Percentiles rank a stretch among this genome's conserved stretches.
Conservation (phyloP, 371 early-diverging fungal genomes). For the Mucor mucedo region DNA sequence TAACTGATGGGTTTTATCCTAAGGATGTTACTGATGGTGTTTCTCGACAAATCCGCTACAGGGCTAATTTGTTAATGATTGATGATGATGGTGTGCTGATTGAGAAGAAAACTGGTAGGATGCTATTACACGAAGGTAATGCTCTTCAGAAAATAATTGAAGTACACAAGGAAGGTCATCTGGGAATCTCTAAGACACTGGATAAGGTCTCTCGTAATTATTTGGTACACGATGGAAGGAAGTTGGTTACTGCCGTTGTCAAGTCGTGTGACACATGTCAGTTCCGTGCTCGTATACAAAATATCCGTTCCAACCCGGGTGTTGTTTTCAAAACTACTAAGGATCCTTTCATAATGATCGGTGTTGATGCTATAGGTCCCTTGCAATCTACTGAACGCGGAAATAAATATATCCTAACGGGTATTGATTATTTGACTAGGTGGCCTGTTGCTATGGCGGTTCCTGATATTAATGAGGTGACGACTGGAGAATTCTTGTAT, state of each 20-base stretch:
- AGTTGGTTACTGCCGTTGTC: constrained; percentile 30
- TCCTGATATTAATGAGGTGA: no score
- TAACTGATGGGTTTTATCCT: constrained; percentile 6
- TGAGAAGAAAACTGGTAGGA: background rate
- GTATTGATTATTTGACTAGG: no score
- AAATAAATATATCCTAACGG: no score
- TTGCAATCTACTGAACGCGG: background rate
- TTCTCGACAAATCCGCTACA: constrained; percentile 4
- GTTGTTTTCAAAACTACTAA: background rate
- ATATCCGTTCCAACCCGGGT: constrained; percentile 5
- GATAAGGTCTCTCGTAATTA: background rate
- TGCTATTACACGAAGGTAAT: constrained; percentile 20
- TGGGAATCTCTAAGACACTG: constrained; percentile 1
- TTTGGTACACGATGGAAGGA: constrained; percentile 17
- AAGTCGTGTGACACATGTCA: constrained; percentile 20
- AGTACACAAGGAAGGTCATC: constrained; percentile 29
- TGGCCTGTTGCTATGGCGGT: no score
- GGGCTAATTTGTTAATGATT: background rate
- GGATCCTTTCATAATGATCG: constrained; percentile 24
- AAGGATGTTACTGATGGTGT: background rate
- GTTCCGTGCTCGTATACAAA: background rate
- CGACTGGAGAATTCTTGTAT: no score
- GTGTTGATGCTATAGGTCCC: constrained; percentile 31
- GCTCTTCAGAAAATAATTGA: background rate
- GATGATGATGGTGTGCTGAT: background rate